Evolutionary conservation across 2,329 filamentous ascomycete genomes (phyloP), one percentile per base, ranked within the genome.

Genomic region (Alternaria tenuissima): DNA sequence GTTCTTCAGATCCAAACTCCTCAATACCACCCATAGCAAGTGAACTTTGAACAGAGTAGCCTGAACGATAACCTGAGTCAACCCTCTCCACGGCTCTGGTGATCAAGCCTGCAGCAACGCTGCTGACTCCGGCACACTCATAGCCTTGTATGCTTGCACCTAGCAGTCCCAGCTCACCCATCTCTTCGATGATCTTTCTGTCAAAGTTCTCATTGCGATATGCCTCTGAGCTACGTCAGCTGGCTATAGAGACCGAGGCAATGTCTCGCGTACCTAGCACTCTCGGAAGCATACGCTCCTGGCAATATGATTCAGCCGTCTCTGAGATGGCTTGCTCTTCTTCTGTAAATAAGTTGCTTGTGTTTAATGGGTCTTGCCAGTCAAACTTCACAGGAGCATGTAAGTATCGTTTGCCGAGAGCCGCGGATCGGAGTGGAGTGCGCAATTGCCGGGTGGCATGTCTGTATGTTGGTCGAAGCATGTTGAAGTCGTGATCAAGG

Each of bases 1-100:
- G 89, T 80, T 97, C 93, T 72, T 89, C 81, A n/a, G 90, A 89
- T 5, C 93, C 93, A 70, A 94, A 94, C 70, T 96, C 91, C 77
- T 94, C 84, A 71, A 97, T 97, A 26, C 91, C 92, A 22, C 93
- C 93, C 94, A 97, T 97, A 22, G 90, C 91, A n/a, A 97, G 83
- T 1, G 93, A 95, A 62, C 91, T 94, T 78, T 97, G 93, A 20
- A 97, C 94, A 7, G 92, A 96, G 90, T 96, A 96, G 66, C 91
- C 93, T 49, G 92, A 96, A 59, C 94, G 88, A 80, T 96, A 97
- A 49, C 93, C 94, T 62, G 92, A 95, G 76, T 97, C 93, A 28
- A 97, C 92, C 58, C 93, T 87, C 80, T 97, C 93, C 18, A 97
- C 92, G 65, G 94, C 93, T 75, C 93, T 88, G 20, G 92, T 96